Evolutionary conservation across 352 stramenopile genomes (phyloP), one percentile per base, ranked within the genome.

Genomic region (Thraustochytrium striatum): DNA sequence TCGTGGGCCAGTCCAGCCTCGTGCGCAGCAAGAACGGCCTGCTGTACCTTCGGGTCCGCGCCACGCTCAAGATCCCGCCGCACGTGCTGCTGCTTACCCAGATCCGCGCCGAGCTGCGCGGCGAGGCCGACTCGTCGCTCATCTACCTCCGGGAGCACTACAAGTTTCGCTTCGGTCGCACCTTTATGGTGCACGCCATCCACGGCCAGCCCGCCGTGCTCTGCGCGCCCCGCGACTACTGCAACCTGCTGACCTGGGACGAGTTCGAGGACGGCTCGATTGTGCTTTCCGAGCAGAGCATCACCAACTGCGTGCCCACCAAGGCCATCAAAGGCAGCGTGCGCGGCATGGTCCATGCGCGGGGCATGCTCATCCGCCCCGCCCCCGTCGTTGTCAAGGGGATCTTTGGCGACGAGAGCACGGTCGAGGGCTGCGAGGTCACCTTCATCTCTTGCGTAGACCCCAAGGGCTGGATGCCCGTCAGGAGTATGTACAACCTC

Each of bases 81-180:
- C 61, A 35, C 43, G 61, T 70, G 30, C 19, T 70, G 32, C 35
- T 70, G 61, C 43, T 70, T 30, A 70, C 61, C 19, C 61, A 70
- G 28, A 70, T 57, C 43, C 61, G 61, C 8, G 61, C 61, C 3
- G 35, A 8, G 19, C 61, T 70, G 13, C 2, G 8, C 13, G 61
- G 61, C 32, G 43, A 70, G 43, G 19, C 5, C 38, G 61, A 70
- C 38, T 3, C 61, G 33, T 7, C 33, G 28, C 61, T 70, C 21
- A 35, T 70, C 0, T 70, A 70, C 25, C 25, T 32, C 2, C 61
- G 61, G 16, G 61, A 70, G 61, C 61, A 70, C 38, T 70, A 70
- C 38, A n/a, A 32, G 13, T 70, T 53, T 35, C 61, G 61, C 33
- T n/a, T n/a, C 1, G 61, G 38, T 53, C 61, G 38, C 8, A 70